Conservation (phyloP, 1,284 basidiomycete species). For the Trichosporon sp. region DNA sequence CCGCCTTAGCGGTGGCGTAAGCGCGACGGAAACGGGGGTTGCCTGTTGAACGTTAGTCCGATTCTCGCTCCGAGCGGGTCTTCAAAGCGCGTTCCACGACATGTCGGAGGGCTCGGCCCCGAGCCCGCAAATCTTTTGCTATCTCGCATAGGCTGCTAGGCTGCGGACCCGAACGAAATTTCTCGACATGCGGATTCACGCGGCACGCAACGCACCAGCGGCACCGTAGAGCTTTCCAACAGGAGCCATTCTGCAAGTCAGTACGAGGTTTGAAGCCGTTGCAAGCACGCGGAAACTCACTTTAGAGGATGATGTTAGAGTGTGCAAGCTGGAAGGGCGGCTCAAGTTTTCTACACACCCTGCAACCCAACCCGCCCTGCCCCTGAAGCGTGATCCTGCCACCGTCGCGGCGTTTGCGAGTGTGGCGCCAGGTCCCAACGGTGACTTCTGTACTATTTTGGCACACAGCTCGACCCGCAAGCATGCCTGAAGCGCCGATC, state of each 20-base stretch:
- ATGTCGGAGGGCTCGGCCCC: background rate
- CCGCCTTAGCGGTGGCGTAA: conserved; percentile 64
- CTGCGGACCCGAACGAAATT: too few species aligned
- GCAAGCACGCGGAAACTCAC: background rate
- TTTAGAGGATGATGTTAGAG: background rate
- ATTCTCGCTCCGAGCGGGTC: background rate
- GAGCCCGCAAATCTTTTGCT: background rate
- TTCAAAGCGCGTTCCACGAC: background rate
- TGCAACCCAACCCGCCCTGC: background rate
- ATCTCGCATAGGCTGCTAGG: background rate
- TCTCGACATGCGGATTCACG: background rate
- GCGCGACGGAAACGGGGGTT: conserved; percentile 55
- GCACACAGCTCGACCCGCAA: background rate
- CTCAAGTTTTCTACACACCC: background rate
- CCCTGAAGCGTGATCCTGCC: background rate
- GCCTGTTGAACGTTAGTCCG: conserved; percentile 24
- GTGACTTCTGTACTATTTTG: background rate
- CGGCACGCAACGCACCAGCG: conserved; percentile 25
- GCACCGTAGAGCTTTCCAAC: conserved; percentile 37
- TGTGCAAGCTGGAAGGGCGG: background rate
- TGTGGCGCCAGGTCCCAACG: background rate
- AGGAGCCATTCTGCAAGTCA: conserved; percentile 32
- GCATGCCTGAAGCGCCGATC: background rate
- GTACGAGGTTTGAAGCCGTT: background rate
- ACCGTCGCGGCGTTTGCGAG: background rate